Percentiles rank a stretch among this genome's conserved stretches.
Evolutionary conservation across 306 rosid genomes (phyloP).

Genomic region (Cucurbita ficifolia): DNA sequence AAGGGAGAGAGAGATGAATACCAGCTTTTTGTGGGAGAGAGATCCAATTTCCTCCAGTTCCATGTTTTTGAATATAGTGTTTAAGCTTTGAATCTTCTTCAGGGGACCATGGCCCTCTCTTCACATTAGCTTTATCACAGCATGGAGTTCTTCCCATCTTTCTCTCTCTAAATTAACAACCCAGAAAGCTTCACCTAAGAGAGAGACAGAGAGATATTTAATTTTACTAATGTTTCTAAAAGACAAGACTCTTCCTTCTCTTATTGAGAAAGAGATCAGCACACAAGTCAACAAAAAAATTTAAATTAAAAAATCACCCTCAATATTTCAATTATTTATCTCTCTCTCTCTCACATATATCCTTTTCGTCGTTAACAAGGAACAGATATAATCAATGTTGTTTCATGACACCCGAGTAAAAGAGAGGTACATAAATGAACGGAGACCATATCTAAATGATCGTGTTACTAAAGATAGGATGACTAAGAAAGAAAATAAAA

Average conservation of each 20-base stretch:
- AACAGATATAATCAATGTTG: too few relatives aligned
- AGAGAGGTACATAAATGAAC: too few relatives aligned
- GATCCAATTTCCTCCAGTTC: conserved; percentile 95
- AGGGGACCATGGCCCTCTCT: conserved; percentile 96
- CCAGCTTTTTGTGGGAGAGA: conserved; percentile 81
- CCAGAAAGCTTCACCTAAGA: not conserved
- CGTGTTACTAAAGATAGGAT: too few relatives aligned
- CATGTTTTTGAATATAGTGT: conserved; percentile 49
- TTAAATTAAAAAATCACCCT: conserved; percentile 19
- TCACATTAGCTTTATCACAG: conserved; percentile 84
- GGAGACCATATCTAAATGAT: too few relatives aligned
- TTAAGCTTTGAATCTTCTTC: conserved; percentile 80
- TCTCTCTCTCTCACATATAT: not conserved
- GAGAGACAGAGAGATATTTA: not conserved
- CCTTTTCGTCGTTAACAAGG: too few relatives aligned
- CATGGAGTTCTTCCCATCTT: conserved; percentile 94
- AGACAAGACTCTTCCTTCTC: not conserved
- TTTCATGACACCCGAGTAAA: too few relatives aligned
- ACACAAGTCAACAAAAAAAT: conserved; percentile 37
- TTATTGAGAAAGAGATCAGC: conserved; percentile 17
- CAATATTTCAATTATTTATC: conserved; percentile 25
- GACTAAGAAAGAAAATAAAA: too few relatives aligned
- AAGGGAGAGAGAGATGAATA: not conserved
- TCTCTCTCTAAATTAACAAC: not conserved
- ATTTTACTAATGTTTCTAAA: not conserved